Conservation (phyloP, 768 basidiomycete species). For the Podaxis sp. region DNA sequence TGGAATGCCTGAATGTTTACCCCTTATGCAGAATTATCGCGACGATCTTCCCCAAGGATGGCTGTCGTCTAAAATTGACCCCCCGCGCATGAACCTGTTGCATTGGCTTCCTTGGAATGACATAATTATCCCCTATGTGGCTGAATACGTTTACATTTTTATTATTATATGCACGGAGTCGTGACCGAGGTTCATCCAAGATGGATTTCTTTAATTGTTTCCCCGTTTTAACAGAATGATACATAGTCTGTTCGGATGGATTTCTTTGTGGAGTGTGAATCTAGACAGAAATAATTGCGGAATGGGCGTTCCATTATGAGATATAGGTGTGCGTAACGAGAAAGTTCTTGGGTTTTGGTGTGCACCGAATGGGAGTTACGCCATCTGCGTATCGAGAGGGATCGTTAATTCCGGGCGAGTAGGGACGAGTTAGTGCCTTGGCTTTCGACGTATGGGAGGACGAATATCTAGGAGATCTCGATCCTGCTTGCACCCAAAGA, state of each 20-base stretch:
- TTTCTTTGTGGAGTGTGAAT: neutral
- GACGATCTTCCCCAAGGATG: conserved; percentile 96
- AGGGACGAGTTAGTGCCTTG: conserved; percentile 56
- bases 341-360: neutral
- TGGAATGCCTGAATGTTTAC: neutral
- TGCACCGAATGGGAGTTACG: neutral
- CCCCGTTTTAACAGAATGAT: neutral
- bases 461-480: conserved; percentile 66
- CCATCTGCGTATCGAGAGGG: neutral
- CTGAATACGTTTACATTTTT: neutral
- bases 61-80: conserved; percentile 76
- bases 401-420: conserved; percentile 40
- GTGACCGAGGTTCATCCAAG: neutral
- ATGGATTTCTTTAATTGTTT: conserved; percentile 8
- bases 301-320: neutral
- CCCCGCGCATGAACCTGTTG: conserved; percentile 41
- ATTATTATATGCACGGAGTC: neutral
- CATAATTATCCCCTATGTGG: neutral
- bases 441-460: conserved; percentile 57
- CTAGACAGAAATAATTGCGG: neutral
- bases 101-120: neutral
- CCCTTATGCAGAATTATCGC: conserved; percentile 72
- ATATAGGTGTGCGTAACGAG: neutral
- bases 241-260: neutral
- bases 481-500: conserved; percentile 52